Conservation (phyloP, 352 stramenopile genomes). For the Pythium oligandrum region DNA sequence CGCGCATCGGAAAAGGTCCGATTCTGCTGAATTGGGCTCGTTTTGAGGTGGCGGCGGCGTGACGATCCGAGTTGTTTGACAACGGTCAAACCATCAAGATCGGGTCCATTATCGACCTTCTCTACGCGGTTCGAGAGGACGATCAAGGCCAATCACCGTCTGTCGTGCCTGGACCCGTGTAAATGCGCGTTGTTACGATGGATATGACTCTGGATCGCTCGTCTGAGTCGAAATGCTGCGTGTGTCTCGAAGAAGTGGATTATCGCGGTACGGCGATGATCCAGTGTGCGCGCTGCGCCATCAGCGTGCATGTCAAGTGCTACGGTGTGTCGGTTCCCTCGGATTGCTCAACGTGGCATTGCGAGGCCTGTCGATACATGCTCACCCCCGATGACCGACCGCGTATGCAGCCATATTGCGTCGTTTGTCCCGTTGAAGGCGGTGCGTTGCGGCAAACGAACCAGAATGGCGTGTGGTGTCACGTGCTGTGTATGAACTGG, state of each 20-base stretch:
- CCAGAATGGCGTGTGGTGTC: slow-evolving; percentile 61
- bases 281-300: slow-evolving; percentile 50
- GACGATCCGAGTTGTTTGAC: too few relatives aligned
- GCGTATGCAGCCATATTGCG: slow-evolving; percentile 42
- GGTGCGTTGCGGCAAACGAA: slow-evolving; percentile 67
- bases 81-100: too few relatives aligned
- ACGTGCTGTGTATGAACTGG: slow-evolving; percentile 85
- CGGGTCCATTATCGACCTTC: too few relatives aligned
- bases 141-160: too few relatives aligned
- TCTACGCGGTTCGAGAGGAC: too few relatives aligned
- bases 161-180: too few relatives aligned
- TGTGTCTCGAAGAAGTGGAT: slow-evolving; percentile 71
- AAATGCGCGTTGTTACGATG: too few relatives aligned
- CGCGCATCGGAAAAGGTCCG: too few relatives aligned
- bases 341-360: slow-evolving; percentile 48
- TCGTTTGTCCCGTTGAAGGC: slow-evolving; percentile 60
- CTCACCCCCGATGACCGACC: slow-evolving; percentile 4
- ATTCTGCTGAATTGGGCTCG: too few relatives aligned
- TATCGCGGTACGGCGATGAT: slow-evolving; percentile 57
- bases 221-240: slow-evolving; percentile 31
- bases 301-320: slow-evolving; percentile 75
- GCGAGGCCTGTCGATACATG: slow-evolving; percentile 56
- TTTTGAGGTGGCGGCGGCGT: too few relatives aligned
- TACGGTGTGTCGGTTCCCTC: slow-evolving; percentile 53
- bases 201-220: too few relatives aligned